A percentile compares a stretch with the other conserved stretches of the same genome.
These are phyloP conservation scores for Boehmeria nivea DNA, from an alignment of 306 rosid genomes.

Conservation along the genomic window DNA sequence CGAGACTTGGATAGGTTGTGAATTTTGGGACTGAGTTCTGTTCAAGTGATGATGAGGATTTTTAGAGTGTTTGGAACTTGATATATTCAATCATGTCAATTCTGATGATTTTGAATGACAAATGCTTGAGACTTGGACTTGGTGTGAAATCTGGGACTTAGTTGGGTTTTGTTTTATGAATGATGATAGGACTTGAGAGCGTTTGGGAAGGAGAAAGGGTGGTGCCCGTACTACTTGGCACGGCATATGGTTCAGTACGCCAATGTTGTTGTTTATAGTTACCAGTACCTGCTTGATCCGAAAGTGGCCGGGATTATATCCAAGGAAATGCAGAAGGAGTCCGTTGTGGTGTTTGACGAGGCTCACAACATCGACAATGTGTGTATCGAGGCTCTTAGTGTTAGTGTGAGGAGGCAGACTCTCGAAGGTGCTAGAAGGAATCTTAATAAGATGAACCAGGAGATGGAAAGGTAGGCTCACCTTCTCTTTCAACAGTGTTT, in stretches of 20 bases:
- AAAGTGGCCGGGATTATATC: conserved; percentile 88
- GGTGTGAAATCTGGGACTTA: background rate
- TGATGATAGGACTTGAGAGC: conserved; percentile 61
- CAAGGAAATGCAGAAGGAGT: conserved; percentile 93
- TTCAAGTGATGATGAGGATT: background rate
- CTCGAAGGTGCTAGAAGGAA: conserved; percentile 92
- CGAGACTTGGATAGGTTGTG: background rate
- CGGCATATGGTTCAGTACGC: conserved; percentile 93
- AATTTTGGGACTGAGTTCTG: background rate
- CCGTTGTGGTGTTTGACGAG: conserved; percentile 94
- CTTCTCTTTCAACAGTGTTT: background rate
- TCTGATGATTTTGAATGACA: background rate
- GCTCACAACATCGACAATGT: conserved; percentile 94
- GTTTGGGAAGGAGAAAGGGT: conserved; percentile 75
- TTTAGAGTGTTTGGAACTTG: too few relatives aligned
- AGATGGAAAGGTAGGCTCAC: conserved; percentile 67
- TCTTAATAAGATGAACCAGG: conserved; percentile 75
- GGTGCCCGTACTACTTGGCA: conserved; percentile 95
- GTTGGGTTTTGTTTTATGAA: background rate
- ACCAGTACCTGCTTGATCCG: conserved; percentile 94
- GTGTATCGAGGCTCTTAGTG: conserved; percentile 95
- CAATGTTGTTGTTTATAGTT: conserved; percentile 87
- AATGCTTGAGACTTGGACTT: background rate
- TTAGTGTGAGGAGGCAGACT: conserved; percentile 95
- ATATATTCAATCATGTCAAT: too few relatives aligned